These are phyloP conservation scores for Sclerotiophoma versabilis DNA, from an alignment of 2,329 filamentous ascomycete species.

Conservation along the genomic window DNA sequence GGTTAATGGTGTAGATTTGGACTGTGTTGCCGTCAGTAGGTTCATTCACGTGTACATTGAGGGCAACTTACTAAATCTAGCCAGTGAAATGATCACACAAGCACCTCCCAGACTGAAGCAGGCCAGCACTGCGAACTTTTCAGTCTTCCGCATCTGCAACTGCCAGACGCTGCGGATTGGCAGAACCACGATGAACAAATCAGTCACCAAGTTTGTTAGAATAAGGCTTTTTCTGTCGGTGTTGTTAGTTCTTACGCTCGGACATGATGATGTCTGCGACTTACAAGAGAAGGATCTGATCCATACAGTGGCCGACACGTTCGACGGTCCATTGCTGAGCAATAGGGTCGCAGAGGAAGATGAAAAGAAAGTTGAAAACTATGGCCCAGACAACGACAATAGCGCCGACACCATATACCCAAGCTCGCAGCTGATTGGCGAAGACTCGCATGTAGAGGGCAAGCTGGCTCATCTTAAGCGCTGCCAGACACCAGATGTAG, in stretches of 20 bases:
- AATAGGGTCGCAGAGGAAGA: slow-evolving; percentile 34
- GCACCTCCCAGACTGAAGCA: slow-evolving; percentile 31
- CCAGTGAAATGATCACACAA: slow-evolving; percentile 28
- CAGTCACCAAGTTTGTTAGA: slow-evolving; percentile 26
- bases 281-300: slow-evolving; percentile 29
- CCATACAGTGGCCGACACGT: slow-evolving; percentile 31
- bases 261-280: too few species aligned
- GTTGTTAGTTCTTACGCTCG: neutral
- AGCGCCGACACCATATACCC: slow-evolving; percentile 23
- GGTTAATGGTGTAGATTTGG: slow-evolving; percentile 22
- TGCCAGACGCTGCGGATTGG: slow-evolving; percentile 28
- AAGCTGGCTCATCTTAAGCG: slow-evolving; percentile 31
- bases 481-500: slow-evolving; percentile 30
- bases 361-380: slow-evolving; percentile 31
- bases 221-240: slow-evolving; percentile 20
- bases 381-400: slow-evolving; percentile 30
- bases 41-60: neutral
- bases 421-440: slow-evolving; percentile 15
- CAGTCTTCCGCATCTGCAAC: slow-evolving; percentile 33
- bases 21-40: slow-evolving; percentile 6
- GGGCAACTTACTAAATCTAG: slow-evolving; percentile 21
- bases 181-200: slow-evolving; percentile 25
- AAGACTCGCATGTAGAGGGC: slow-evolving; percentile 31
- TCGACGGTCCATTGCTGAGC: slow-evolving; percentile 31
- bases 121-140: slow-evolving; percentile 30